Base-by-base conservation (phyloP, 108 stramenopile genomes). In the Discostella stelligeroides region DNA sequence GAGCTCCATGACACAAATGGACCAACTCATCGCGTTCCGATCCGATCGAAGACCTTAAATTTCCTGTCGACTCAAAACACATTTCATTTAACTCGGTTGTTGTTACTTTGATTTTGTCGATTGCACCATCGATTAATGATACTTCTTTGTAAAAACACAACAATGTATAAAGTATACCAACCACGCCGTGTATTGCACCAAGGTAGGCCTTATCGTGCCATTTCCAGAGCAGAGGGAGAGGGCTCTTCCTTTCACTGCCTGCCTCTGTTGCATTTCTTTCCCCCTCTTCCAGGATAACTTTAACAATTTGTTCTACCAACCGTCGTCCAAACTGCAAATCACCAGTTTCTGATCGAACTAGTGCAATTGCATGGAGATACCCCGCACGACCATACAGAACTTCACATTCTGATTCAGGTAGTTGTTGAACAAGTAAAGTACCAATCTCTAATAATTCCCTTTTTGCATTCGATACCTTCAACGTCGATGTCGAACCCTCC, bases 1-100 rank as follows among this genome's bases (percentile, higher is more conserved):
- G 79, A 0, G 86, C 81, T 11, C 91, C 93, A 58, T 92, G 91
- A 49, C 86, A 87, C 85, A 88, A 87, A 45, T 92, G 88, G 7
- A 92, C 89, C 24, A 90, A 69, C 20, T 70, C 54, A 47, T 43
- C 42, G 34, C 38, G 59, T 9, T 53, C 27, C 15, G 38, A 13
- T 24, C 38, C 61, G 14, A 86, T 38, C 7, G 67, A 60, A 39
- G 73, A 61, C 18, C 48, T 47, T 11, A 88, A 73, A 68, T 91
- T 91, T 21, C 89, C 89, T 11, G n/a, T n/a, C n/a, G 85, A 85
- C 2, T 60, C 43, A 50, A 80, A 56, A 27, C 64, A 68, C 61
- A 66, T 54, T 10, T 47, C 57, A 23, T 69, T 27, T 20, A 91
- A 55, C 12, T 50, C 46, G 23, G 70, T 30, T 12, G 82, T 73